Base-by-base conservation (phyloP, 148 eudicot species). In the Silene latifolia region DNA sequence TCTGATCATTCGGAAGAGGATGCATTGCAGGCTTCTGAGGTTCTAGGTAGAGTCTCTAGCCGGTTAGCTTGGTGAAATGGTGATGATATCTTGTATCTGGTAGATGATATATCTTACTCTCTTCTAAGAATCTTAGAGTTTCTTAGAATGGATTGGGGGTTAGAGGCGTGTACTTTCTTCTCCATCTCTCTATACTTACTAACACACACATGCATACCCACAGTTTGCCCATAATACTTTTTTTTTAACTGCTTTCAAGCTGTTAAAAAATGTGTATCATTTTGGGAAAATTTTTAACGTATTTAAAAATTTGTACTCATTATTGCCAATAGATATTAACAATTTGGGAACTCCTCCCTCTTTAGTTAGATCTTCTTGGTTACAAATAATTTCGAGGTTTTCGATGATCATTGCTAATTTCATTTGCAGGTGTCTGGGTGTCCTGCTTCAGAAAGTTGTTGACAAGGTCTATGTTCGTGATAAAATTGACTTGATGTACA, bases 401-500 rank as follows among this genome's bases (percentile, higher is more conserved):
- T 21, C 2, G 8, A 13, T 63, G 35, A 17, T n/a, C 39, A 39
- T 18, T 66, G 20, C n/a, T 67, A 4, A 58, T 7, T 69, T 67
- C 56, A 80, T 25, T 72, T 78, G 62, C 85, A 95, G 99, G 85
- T 92, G 96, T 80, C 84, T 95, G 61, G 99, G 99, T 59, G 85
- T 95, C 82, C 90, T 95, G 69, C 88, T 95, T 74, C 97, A 92
- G 82, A 95, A 90, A 85, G 94, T 95, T 77, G 94, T 88, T 75
- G 88, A 90, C 85, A 90, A 88, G 76, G 75, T 59, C 63, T 95
- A 90, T 88, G 99, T 95, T 74, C 91, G 85, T 57, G 87, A 85
- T 64, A 95, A 89, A 85, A 95, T 95, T 83, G 91, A 92, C 75
- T 83, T 89, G 85, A 90, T 95, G 97, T 90, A 95, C 75, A 78